Evolutionary conservation across 2,329 filamentous ascomycete species (phyloP).

Genomic region (Sarocladium brachiariae): DNA sequence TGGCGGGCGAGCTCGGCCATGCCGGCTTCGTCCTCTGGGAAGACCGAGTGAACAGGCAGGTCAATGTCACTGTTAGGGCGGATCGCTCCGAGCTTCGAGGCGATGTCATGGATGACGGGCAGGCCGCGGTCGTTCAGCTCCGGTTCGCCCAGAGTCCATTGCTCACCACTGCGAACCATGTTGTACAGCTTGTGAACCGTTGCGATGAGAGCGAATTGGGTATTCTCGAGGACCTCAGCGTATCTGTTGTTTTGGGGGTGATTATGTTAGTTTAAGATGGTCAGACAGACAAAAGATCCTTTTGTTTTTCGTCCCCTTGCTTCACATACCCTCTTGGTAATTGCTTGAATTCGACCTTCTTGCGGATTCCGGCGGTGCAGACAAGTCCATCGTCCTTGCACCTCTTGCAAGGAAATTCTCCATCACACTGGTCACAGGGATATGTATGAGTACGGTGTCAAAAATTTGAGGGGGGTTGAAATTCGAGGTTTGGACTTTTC

Average conservation of each 20-base stretch:
- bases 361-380: slow-evolving; percentile 55
- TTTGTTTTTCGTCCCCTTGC: too few relatives aligned
- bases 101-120: slow-evolving; percentile 59
- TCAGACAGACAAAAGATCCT: too few relatives aligned
- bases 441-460: too few relatives aligned
- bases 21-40: slow-evolving; percentile 55
- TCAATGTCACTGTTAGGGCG: slow-evolving; percentile 55
- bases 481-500: too few relatives aligned
- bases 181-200: slow-evolving; percentile 60
- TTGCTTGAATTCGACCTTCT: slow-evolving; percentile 65
- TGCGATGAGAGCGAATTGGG: slow-evolving; percentile 56
- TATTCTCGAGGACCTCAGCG: slow-evolving; percentile 59
- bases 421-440: slow-evolving; percentile 44
- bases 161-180: slow-evolving; percentile 52
- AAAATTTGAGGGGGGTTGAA: too few relatives aligned
- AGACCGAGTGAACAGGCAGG: slow-evolving; percentile 49
- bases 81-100: slow-evolving; percentile 57
- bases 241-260: too few relatives aligned
- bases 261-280: too few relatives aligned
- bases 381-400: slow-evolving; percentile 60
- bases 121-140: slow-evolving; percentile 57
- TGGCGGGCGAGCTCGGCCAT: slow-evolving; percentile 50
- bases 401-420: slow-evolving; percentile 59
- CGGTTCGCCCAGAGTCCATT: slow-evolving; percentile 57
- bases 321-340: slow-evolving; percentile 51